Percentiles rank a stretch among this genome's conserved stretches.
Conservation (phyloP, 2,329 filamentous ascomycete species). For the Pseudogymnoascus sp. region DNA sequence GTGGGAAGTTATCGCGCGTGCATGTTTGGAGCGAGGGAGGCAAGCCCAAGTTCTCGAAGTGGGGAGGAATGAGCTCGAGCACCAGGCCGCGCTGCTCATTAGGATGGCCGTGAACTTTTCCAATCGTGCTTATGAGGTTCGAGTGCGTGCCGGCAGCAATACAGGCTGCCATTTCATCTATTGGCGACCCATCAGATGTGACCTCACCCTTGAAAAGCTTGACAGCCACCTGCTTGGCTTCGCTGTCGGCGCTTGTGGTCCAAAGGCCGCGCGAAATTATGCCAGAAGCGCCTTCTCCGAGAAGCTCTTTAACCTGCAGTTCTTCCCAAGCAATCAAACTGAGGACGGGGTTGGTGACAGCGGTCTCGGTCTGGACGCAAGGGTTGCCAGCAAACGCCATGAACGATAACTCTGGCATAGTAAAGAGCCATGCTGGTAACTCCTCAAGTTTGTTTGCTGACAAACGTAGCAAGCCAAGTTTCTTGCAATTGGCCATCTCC, state of each 20-base stretch:
- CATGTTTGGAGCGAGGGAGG: slow-evolving; percentile 38
- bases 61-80: slow-evolving; percentile 37
- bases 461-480: slow-evolving; percentile 36
- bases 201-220: slow-evolving; percentile 41
- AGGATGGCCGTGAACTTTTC: slow-evolving; percentile 34
- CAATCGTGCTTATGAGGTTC: slow-evolving; percentile 38
- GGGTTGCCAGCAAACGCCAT: slow-evolving; percentile 41
- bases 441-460: slow-evolving; percentile 33
- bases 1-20: slow-evolving; percentile 36
- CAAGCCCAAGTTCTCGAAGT: slow-evolving; percentile 35
- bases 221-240: slow-evolving; percentile 34
- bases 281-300: slow-evolving; percentile 39
- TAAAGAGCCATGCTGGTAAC: slow-evolving; percentile 37
- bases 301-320: slow-evolving; percentile 32
- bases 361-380: slow-evolving; percentile 24
- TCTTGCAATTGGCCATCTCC: slow-evolving; percentile 36
- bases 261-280: slow-evolving; percentile 36
- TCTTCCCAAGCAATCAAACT: slow-evolving; percentile 33
- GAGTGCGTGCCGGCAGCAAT: slow-evolving; percentile 37
- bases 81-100: slow-evolving; percentile 34
- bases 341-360: slow-evolving; percentile 22
- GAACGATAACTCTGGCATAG: slow-evolving; percentile 37
- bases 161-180: slow-evolving; percentile 41
- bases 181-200: slow-evolving; percentile 38
- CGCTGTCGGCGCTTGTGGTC: slow-evolving; percentile 18